A percentile compares a stretch with the other conserved stretches of the same genome.
phyloP scores from a whole-genome alignment of 495 filamentous ascomycete species.

The Letharia lupina region DNA sequence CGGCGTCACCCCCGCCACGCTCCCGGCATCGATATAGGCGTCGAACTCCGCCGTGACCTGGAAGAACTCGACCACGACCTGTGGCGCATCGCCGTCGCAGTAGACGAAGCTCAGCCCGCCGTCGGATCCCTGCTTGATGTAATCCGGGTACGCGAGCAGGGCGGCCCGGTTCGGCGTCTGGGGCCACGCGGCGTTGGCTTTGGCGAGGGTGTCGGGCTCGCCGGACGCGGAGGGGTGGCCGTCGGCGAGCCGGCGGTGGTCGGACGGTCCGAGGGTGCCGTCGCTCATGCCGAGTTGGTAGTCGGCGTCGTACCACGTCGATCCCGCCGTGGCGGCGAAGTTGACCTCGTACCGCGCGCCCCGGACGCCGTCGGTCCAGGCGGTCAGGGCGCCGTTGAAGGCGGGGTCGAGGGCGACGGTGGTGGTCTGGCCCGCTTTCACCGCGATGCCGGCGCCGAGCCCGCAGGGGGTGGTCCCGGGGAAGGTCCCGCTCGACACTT shows the following conservation, averaged over 20 bases:
- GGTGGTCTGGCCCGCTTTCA: conserved; percentile 11
- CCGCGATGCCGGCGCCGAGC: neutral
- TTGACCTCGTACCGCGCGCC: conserved; percentile 19
- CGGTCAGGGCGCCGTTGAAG: conserved; percentile 21
- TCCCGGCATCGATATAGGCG: conserved; percentile 12
- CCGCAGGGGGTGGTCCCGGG: conserved; percentile 1
- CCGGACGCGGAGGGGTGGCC: conserved; percentile 14
- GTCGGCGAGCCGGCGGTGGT: conserved; percentile 1
- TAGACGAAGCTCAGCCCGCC: neutral
- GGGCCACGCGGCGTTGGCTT: conserved; percentile 19
- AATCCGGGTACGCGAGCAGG: conserved; percentile 9
- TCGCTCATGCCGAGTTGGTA: conserved; percentile 18
- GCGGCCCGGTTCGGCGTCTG: neutral
- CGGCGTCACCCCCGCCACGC: neutral
- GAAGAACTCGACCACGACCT: conserved; percentile 12
- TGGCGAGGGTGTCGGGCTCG: conserved; percentile 20
- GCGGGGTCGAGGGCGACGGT: neutral
- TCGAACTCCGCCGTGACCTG: conserved; percentile 10
- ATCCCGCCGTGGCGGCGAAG: conserved; percentile 9
- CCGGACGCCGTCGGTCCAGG: neutral
- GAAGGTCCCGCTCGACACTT: conserved; percentile 14
- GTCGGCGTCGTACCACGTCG: conserved; percentile 20
- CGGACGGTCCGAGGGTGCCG: conserved; percentile 15
- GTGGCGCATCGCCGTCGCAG: conserved; percentile 2
- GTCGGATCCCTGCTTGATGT: neutral